Evolutionary conservation across 2,329 filamentous ascomycete genomes (phyloP), one percentile per base, ranked within the genome.

Genomic region (Davidsoniella eucalypti): DNA sequence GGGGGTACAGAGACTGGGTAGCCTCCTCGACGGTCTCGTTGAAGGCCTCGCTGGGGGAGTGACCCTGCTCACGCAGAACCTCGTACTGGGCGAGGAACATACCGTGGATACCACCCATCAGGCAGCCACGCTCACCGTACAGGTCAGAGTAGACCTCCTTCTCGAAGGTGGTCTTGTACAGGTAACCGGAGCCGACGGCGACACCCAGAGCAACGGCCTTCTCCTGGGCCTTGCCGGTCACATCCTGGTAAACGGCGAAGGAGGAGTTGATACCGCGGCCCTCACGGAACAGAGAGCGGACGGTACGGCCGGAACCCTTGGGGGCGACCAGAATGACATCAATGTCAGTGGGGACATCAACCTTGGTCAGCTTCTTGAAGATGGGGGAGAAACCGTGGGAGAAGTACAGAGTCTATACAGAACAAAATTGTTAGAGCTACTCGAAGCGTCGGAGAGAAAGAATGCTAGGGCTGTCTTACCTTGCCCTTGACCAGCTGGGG

Each of bases 31-130:
- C 92, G 59, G 92, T 98, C 87, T 98, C 92, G 80, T 98, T 98
- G 84, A 98, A 98, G 59, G 92, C 92, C 75, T 98, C 92, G 61
- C 84, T 90, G 67, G 92, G 92, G 71, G 78, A 84, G 82, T 98
- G 92, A 70, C 92, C 92, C 61, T 85, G 84, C 82, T 98, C 92
- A 65, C 92, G 88, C 70, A 98, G 88, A 60, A 98, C 92, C 79
- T 98, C 92, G 79, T 98, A 98, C 76, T 98, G 92, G 56, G 92
- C 92, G 60, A 98, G 87, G 85, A 98, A 98, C 92, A 98, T 98
- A 67, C 92, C 92, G 80, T 98, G 92, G 72, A 98, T 98, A 70
- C 92, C 92, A 62, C 92, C 92, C 92, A 98, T 98, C 64, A 98
- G 76, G 82, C 92, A 98, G 67, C 92, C 92, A 73, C 92, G 88